phyloP scores from a whole-genome alignment of 2,329 filamentous ascomycete species.

The Lecanicillium sp. region DNA sequence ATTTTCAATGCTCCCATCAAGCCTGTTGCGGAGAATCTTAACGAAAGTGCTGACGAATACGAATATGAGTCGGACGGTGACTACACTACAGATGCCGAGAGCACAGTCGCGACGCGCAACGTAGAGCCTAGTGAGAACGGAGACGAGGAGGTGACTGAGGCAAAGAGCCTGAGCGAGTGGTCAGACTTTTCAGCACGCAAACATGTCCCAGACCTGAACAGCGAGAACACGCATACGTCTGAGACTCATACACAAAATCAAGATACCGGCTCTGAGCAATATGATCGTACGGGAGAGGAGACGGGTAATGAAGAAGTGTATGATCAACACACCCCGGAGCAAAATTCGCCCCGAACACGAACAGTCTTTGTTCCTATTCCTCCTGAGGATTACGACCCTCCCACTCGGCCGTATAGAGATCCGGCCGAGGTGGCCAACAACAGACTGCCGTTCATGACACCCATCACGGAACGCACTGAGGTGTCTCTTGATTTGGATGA shows the following conservation, averaged over 20 bases:
- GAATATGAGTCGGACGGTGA: constrained; percentile 67
- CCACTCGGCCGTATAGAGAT: constrained; percentile 74
- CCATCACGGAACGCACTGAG: constrained; percentile 93
- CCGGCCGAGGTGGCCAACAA: constrained; percentile 77
- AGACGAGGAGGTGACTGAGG: constrained; percentile 48
- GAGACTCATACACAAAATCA: constrained; percentile 17
- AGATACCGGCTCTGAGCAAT: constrained; percentile 13
- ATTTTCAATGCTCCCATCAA: constrained; percentile 79
- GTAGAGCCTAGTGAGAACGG: constrained; percentile 39
- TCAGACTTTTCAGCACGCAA: constrained; percentile 77
- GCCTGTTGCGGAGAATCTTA: constrained; percentile 23
- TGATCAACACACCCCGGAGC: constrained; percentile 39
- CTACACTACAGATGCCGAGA: constrained; percentile 82
- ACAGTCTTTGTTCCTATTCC: constrained; percentile 72
- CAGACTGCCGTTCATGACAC: constrained; percentile 95
- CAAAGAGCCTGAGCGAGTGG: constrained; percentile 71
- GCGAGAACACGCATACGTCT: constrained; percentile 24
- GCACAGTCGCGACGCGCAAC: constrained; percentile 64
- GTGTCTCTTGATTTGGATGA: constrained; percentile 68
- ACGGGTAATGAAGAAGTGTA: constrained; percentile 28
- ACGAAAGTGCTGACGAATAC: constrained; percentile 52
- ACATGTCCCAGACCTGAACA: constrained; percentile 52
- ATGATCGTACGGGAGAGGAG: constrained; percentile 31
- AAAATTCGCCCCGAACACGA: constrained; percentile 44
- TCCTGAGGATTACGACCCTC: constrained; percentile 80